Base-by-base conservation (phyloP, 306 rosid genomes). In the Crotalaria pallida region DNA sequence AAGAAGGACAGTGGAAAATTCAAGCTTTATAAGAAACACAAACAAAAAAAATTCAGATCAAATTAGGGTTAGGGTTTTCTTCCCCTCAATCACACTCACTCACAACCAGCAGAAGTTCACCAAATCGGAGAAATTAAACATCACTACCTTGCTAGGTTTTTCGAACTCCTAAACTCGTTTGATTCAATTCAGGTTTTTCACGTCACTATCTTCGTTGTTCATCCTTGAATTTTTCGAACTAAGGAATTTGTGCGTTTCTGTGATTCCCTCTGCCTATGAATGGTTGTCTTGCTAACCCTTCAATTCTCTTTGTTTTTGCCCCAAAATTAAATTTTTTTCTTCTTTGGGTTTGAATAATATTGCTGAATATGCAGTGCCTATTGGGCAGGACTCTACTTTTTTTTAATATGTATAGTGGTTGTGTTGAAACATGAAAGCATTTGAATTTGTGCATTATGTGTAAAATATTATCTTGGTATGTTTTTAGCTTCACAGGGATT, bases 111-210 rank as follows among this genome's bases (percentile, higher is more conserved):
- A n/a, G 41, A 17, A 38, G 49, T 72, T 72, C 77, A 43, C 9
- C 40, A 59, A 72, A 72, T 48, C 44, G 60, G 38, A 47, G 51
- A 61, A 29, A 21, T 59, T n/a, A 18, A 58, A 45, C 49, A n/a
- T 19, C 58, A 45, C 59, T 72, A 36, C 12, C 13, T 31, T 47
- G 50, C 61, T 72, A 59, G 77, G 59, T 47, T 59, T 58, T 45
- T 24, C 15, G 51, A 17, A 47, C 11, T 13, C 59, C 31, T 15
- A 29, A 58, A 12, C 68, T 58, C 15, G 15, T 31, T 6, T 13
- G 11, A 63, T 23, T 62, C 45, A 40, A 50, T 73, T 61, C 52
- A 10, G 3, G 34, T 33, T 21, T 56, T 26, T 17, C n/a, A 45
- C 44, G 29, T 38, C 3, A 4, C 26, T 31, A 9, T 34, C 49